phyloP scores from a whole-genome alignment of 768 basidiomycete genomes.

The Leccinum sublutescens region DNA sequence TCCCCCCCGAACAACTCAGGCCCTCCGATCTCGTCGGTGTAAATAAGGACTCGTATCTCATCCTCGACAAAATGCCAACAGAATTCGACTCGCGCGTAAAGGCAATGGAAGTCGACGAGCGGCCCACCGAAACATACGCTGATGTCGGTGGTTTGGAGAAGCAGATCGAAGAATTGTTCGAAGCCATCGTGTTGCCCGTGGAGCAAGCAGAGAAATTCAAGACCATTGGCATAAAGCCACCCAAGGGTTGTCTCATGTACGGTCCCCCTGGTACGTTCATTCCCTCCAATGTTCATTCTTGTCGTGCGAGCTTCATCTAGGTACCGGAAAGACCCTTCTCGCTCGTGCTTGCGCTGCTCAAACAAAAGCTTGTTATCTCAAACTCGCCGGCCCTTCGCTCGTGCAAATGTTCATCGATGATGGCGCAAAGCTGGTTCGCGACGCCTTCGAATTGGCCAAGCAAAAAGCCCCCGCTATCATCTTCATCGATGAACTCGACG shows the following conservation, averaged over 20 bases:
- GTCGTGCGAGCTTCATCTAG: constrained; percentile 31
- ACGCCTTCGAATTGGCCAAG: constrained; percentile 97
- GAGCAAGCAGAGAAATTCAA: constrained; percentile 99
- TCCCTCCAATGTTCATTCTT: background rate
- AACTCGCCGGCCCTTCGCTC: constrained; percentile 94
- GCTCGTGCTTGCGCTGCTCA: constrained; percentile 98
- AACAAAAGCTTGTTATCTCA: constrained; percentile 96
- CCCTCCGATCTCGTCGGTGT: constrained; percentile 97
- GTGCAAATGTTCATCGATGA: constrained; percentile 99
- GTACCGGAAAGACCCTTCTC: constrained; percentile 96
- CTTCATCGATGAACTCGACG: constrained; percentile 97
- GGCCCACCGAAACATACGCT: constrained; percentile 95
- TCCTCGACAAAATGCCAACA: constrained; percentile 91
- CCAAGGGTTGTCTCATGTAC: constrained; percentile 98
- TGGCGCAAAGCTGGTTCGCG: constrained; percentile 97
- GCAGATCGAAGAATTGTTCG: constrained; percentile 97
- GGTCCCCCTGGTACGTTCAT: constrained; percentile 80
- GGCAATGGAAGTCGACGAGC: constrained; percentile 99
- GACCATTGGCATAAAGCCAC: constrained; percentile 94
- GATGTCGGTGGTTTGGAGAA: constrained; percentile 99
- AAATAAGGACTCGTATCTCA: constrained; percentile 98
- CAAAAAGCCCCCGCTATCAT: constrained; percentile 99
- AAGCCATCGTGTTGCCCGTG: constrained; percentile 98
- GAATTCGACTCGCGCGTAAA: constrained; percentile 99
- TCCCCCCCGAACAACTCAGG: constrained; percentile 85